These are phyloP conservation scores for Metarhizium guizhouense DNA, from an alignment of 2,329 filamentous ascomycete species.

Conservation along the genomic window DNA sequence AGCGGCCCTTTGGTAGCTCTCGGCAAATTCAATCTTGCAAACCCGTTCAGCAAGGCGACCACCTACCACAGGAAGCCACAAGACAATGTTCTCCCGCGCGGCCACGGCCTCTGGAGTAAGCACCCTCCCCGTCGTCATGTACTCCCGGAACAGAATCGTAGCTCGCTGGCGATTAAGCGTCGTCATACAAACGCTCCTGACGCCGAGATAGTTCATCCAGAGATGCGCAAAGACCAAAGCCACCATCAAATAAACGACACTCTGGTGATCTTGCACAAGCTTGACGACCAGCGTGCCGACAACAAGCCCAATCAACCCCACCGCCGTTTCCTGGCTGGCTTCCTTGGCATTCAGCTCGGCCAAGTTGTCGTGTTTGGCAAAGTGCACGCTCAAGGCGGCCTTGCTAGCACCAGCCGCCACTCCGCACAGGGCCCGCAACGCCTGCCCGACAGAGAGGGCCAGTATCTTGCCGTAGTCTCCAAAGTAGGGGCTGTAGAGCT, in stretches of 20 bases:
- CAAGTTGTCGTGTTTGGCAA: slow-evolving; percentile 77
- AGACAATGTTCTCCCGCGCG: slow-evolving; percentile 53
- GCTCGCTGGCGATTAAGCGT: slow-evolving; percentile 82
- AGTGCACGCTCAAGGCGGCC: slow-evolving; percentile 84
- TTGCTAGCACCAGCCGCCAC: slow-evolving; percentile 87
- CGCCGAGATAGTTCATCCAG: slow-evolving; percentile 76
- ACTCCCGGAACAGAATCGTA: slow-evolving; percentile 61
- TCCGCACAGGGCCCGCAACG: slow-evolving; percentile 62
- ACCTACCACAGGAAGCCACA: slow-evolving; percentile 24
- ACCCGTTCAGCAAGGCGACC: slow-evolving; percentile 18
- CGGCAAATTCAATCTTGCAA: slow-evolving; percentile 31
- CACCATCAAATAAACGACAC: slow-evolving; percentile 68
- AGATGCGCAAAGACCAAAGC: slow-evolving; percentile 68
- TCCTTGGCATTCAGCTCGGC: slow-evolving; percentile 94
- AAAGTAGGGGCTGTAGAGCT: slow-evolving; percentile 70
- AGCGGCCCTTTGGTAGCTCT: slow-evolving; percentile 30
- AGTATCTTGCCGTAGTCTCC: slow-evolving; percentile 42
- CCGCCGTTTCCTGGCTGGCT: slow-evolving; percentile 88
- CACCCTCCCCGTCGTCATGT: slow-evolving; percentile 39
- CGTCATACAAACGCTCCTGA: slow-evolving; percentile 73
- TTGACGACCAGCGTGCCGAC: slow-evolving; percentile 75
- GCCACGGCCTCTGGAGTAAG: slow-evolving; percentile 60
- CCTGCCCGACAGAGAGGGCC: slow-evolving; percentile 40
- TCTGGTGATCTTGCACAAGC: slow-evolving; percentile 56
- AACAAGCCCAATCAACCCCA: slow-evolving; percentile 81